Evolutionary conservation across 2,329 filamentous ascomycete species (phyloP).

Genomic region (Ciborinia camelliae): DNA sequence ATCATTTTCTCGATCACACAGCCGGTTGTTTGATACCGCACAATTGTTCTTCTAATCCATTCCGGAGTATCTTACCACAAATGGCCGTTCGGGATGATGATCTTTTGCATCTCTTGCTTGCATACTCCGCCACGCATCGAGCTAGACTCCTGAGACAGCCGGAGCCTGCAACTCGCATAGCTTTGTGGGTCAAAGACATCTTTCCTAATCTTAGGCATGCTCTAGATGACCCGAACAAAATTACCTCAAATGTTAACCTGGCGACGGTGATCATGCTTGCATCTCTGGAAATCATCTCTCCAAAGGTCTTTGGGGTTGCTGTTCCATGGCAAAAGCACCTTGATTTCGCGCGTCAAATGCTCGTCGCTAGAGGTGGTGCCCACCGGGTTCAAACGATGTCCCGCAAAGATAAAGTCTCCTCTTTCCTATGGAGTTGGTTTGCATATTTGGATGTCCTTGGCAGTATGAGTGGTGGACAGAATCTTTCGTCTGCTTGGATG

Average conservation of each 20-base stretch:
- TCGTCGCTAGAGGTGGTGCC: slow-evolving; percentile 61
- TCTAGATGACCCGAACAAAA: slow-evolving; percentile 56
- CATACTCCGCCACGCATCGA: slow-evolving; percentile 81
- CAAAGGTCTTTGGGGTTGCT: slow-evolving; percentile 74
- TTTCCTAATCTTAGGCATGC: slow-evolving; percentile 68
- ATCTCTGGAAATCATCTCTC: slow-evolving; percentile 79
- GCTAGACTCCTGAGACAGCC: slow-evolving; percentile 69
- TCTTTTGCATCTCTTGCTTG: slow-evolving; percentile 71
- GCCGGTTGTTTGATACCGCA: slow-evolving; percentile 57
- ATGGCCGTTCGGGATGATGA: slow-evolving; percentile 69
- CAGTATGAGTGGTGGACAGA: slow-evolving; percentile 58
- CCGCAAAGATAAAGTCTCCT: slow-evolving; percentile 57
- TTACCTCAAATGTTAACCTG: slow-evolving; percentile 69
- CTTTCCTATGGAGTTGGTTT: slow-evolving; percentile 79
- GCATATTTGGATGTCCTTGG: slow-evolving; percentile 80
- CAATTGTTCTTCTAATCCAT: slow-evolving; percentile 51
- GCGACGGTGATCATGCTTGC: slow-evolving; percentile 83
- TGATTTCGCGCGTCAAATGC: slow-evolving; percentile 70
- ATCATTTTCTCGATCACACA: slow-evolving; percentile 74
- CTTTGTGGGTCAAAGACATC: slow-evolving; percentile 75
- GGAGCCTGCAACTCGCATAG: slow-evolving; percentile 74
- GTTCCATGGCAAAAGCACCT: slow-evolving; percentile 81
- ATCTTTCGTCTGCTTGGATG: slow-evolving; percentile 31
- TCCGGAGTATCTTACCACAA: slow-evolving; percentile 48
- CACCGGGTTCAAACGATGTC: slow-evolving; percentile 47